These are phyloP conservation scores for Picea abies DNA, from an alignment of 83 land plant genomes.

Conservation along the genomic window DNA sequence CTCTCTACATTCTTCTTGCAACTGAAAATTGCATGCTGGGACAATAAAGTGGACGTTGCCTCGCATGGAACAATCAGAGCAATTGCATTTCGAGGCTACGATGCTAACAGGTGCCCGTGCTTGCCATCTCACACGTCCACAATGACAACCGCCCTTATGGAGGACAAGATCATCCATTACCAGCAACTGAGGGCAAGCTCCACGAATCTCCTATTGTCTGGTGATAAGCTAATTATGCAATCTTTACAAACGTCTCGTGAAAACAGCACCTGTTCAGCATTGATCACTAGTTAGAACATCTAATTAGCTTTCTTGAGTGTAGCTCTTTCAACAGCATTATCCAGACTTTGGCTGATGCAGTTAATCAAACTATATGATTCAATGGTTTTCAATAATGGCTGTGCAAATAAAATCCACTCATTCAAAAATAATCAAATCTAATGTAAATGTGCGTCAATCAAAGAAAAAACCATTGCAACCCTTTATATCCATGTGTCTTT, in stretches of 20 bases:
- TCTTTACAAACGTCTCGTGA: not conserved
- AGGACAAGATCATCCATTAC: conserved; percentile 29
- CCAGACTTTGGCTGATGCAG: not conserved
- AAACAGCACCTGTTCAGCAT: not conserved
- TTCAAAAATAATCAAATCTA: not conserved
- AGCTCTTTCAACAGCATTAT: not conserved
- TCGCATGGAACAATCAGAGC: conserved; percentile 86
- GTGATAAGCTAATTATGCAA: not conserved
- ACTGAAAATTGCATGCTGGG: conserved; percentile 61
- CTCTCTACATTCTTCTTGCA: conserved; percentile 50
- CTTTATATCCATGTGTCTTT: not conserved
- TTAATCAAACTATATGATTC: not conserved
- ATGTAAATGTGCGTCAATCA: not conserved
- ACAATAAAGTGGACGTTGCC: conserved; percentile 72
- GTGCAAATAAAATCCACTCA: not conserved
- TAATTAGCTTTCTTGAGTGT: not conserved
- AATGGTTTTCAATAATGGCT: not conserved
- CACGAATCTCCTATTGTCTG: not conserved
- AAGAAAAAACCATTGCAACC: not conserved
- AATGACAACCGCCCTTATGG: conserved; percentile 93
- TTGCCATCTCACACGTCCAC: conserved; percentile 72
- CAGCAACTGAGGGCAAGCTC: not conserved
- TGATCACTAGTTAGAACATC: not conserved
- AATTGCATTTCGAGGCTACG: conserved; percentile 83
- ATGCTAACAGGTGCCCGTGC: conserved; percentile 61